These are phyloP conservation scores for Chaetothyriales sp. DNA, from an alignment of 2,329 filamentous ascomycete genomes.

Conservation along the genomic window DNA sequence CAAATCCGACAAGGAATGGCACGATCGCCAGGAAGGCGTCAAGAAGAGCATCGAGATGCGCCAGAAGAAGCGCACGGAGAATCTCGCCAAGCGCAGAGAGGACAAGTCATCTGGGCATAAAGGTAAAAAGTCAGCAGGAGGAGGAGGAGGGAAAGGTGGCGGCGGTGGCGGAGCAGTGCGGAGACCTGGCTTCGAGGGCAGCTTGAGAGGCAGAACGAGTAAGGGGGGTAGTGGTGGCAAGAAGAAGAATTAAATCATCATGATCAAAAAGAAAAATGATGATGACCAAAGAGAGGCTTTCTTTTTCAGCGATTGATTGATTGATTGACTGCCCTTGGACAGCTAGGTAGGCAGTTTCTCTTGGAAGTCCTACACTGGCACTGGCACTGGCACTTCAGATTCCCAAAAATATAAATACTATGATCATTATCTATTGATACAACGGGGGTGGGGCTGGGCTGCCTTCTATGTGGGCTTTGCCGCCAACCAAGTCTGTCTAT, in stretches of 20 bases:
- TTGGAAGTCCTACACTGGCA: too few relatives aligned
- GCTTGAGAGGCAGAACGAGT: constrained; percentile 39
- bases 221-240: constrained; percentile 5
- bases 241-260: constrained; percentile 4
- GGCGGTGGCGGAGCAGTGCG: constrained; percentile 36
- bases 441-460: constrained; percentile 4
- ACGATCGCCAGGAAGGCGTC: constrained; percentile 55
- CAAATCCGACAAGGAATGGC: constrained; percentile 85
- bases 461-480: too few relatives aligned
- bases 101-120: constrained; percentile 46
- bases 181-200: constrained; percentile 56
- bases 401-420: constrained; percentile 48
- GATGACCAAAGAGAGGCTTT: neutral
- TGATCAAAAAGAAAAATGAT: neutral
- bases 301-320: too few relatives aligned
- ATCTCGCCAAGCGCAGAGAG: constrained; percentile 57
- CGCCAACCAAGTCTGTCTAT: too few relatives aligned
- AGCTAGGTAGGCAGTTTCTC: too few relatives aligned
- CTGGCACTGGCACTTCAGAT: too few relatives aligned
- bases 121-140: constrained; percentile 18
- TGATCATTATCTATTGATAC: constrained; percentile 55
- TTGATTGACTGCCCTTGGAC: too few relatives aligned
- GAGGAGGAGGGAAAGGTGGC: constrained; percentile 22
- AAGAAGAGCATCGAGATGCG: constrained; percentile 61
- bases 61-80: constrained; percentile 70